phyloP scores from a whole-genome alignment of 2,329 filamentous ascomycete species.

The Cladosporium sp. region DNA sequence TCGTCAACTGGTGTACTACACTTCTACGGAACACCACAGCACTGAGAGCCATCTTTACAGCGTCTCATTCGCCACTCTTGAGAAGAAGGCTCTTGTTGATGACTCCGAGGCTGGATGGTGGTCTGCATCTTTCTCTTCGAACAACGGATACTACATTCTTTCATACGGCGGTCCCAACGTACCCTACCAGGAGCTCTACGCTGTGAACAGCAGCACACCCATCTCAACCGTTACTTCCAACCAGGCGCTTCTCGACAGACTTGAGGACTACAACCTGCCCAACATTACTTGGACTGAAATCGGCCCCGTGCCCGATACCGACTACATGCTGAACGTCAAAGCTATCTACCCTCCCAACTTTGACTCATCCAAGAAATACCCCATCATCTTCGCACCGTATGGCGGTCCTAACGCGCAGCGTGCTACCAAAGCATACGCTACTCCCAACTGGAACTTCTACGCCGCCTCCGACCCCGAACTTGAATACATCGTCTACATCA shows the following conservation, averaged over 20 bases:
- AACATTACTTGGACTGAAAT: conserved; percentile 62
- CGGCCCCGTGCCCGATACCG: conserved; percentile 32
- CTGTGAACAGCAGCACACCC: conserved; percentile 50
- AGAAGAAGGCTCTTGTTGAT: conserved; percentile 58
- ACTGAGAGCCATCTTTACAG: conserved; percentile 66
- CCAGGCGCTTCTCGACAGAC: conserved; percentile 49
- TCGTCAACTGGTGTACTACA: conserved; percentile 58
- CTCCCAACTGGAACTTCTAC: conserved; percentile 57
- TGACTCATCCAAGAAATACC: conserved; percentile 58
- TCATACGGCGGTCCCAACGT: conserved; percentile 62
- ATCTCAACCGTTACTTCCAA: conserved; percentile 59
- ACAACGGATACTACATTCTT: conserved; percentile 60
- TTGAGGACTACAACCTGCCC: conserved; percentile 58
- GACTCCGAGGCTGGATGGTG: conserved; percentile 55
- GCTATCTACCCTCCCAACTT: conserved; percentile 62
- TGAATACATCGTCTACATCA: conserved; percentile 61
- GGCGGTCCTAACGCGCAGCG: conserved; percentile 62
- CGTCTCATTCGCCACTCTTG: conserved; percentile 52
- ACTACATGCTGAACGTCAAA: conserved; percentile 58
- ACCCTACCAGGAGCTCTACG: conserved; percentile 64
- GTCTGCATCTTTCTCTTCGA: conserved; percentile 60
- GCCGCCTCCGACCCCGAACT: conserved; percentile 63
- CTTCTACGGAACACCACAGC: conserved; percentile 60
- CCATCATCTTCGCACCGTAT: conserved; percentile 63
- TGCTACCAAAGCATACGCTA: conserved; percentile 53